Evolutionary conservation across 306 rosid genomes (phyloP).

Genomic region (Pachyrhizus erosus): DNA sequence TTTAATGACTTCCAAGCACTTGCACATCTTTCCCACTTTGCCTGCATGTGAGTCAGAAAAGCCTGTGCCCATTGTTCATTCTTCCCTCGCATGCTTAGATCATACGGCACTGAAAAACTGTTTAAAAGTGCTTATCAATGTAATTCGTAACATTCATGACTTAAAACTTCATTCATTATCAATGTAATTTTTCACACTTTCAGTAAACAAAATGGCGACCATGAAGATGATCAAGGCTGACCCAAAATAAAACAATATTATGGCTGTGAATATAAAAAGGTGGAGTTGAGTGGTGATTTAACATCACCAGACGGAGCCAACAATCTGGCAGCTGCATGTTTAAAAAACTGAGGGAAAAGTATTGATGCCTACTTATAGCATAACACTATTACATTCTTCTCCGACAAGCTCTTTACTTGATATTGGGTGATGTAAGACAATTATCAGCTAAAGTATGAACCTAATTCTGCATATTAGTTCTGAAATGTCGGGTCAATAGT

Average conservation of each 20-base stretch:
- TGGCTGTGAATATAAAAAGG: constrained; percentile 15
- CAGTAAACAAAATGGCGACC: background rate
- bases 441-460: background rate
- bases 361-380: background rate
- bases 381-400: background rate
- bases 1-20: constrained; percentile 70
- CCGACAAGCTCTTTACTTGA: background rate
- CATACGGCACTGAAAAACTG: constrained; percentile 86
- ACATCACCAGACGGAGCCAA: background rate
- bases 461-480: background rate
- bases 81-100: constrained; percentile 74
- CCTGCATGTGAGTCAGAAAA: constrained; percentile 62
- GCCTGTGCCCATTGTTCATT: constrained; percentile 79
- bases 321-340: background rate
- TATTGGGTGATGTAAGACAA: background rate
- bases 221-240: background rate
- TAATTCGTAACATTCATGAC: background rate
- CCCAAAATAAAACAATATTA: background rate
- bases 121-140: constrained; percentile 44
- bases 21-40: constrained; percentile 76
- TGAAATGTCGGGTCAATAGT: background rate
- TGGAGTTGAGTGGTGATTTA: background rate
- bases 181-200: background rate
- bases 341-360: background rate
- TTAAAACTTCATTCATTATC: background rate